Base-by-base conservation (phyloP, 2,329 filamentous ascomycete genomes). In the Albophoma yamanashiensis region DNA sequence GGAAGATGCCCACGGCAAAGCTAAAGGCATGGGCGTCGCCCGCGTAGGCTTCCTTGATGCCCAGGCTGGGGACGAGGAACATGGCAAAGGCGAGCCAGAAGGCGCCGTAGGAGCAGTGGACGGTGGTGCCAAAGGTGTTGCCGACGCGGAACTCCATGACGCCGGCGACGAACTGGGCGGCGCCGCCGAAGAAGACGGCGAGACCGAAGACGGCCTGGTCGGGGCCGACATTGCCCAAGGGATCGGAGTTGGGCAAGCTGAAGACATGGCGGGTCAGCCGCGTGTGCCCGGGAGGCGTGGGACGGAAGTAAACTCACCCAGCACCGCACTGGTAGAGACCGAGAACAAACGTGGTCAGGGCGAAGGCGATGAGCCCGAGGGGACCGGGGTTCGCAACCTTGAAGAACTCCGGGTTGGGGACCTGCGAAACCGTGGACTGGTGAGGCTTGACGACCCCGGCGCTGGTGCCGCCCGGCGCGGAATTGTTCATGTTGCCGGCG, bases 151-250 rank as follows among this genome's bases (percentile, higher is more conserved):
- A 78, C 64, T 78, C 71, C 71, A 78, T 75, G 34, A 89, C 87
- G 67, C 86, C 86, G 55, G 85, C 84, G 58, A 88, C 74, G 68
- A 89, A 74, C 70, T 89, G 86, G n/a, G 88, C 80, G 9, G 87
- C 75, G 61, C 86, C 86, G 70, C 86, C 86, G 70, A 88, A 88
- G 58, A 74, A 74, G 58, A 74, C 66, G 34, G 71, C 72, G 34
- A 74, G 60, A 7, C 72, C 72, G 39, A 74, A 73, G 60, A 74
- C 68, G 56, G 69, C 71, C 56, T 74, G 71, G 56, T 73, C 67
- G 50, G 72, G 72, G 4, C 72, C 72, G 31, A 74, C 68, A 20
- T 50, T 62, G 40, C 70, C 71, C 11, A 73, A 60, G 5, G 72
- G 72, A 55, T 74, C 70, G 27, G 69, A 68, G 20, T 61, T 64